These are phyloP conservation scores for Sphagnum contortum DNA, from an alignment of 225 moss, liverwort and hornwort genomes.

Conservation along the genomic window DNA sequence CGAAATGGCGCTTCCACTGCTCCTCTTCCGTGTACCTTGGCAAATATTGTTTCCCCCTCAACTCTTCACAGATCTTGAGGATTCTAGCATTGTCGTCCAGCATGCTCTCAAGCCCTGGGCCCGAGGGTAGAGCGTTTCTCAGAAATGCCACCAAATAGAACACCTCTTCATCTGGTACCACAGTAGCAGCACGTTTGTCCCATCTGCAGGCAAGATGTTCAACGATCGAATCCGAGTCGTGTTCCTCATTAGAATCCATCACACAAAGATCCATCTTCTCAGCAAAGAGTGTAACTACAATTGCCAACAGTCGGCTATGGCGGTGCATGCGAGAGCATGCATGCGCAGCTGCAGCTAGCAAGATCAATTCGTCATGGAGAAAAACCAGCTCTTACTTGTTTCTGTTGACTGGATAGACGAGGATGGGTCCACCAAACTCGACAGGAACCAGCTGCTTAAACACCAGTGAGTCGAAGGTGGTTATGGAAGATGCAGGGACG, in stretches of 20 bases:
- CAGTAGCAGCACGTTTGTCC: constrained; percentile 34
- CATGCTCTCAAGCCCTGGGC: constrained; percentile 11
- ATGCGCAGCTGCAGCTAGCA: no score
- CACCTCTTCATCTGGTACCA: constrained; percentile 29
- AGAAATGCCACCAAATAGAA: constrained; percentile 54
- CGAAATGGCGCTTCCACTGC: constrained; percentile 49
- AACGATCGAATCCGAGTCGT: no score
- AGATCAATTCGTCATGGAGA: not conserved
- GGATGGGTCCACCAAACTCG: constrained; percentile 24
- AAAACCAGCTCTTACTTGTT: constrained; percentile 18
- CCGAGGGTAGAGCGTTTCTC: constrained; percentile 26
- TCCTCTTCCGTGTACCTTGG: constrained; percentile 17
- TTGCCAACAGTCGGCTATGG: not conserved
- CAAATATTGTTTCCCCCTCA: constrained; percentile 54
- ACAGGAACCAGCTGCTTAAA: constrained; percentile 11
- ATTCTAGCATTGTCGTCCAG: constrained; percentile 17
- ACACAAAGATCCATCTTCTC: no score
- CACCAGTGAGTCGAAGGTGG: constrained; percentile 18
- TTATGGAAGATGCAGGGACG: constrained; percentile 30
- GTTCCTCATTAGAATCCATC: no score
- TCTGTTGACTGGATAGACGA: constrained; percentile 31
- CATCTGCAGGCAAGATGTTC: constrained; percentile 23
- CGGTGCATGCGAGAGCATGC: no score
- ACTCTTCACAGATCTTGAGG: constrained; percentile 8
- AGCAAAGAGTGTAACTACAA: no score